Base-by-base conservation (phyloP, 2,329 filamentous ascomycete species). In the Westerdykella ornata region DNA sequence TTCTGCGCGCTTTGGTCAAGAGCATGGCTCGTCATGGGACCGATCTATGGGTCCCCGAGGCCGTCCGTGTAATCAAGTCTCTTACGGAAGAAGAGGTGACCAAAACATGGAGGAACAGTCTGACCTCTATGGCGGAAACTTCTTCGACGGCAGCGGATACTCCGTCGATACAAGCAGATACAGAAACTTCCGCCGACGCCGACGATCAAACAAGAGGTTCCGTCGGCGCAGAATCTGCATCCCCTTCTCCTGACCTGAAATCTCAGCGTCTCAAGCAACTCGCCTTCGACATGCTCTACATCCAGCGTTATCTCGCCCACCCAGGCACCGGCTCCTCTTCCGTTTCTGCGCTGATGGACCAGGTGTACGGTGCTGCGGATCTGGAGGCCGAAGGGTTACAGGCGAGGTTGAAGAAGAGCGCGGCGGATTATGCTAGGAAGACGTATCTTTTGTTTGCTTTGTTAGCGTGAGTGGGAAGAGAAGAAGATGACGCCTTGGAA, bases 371-470 rank as follows among this genome's bases (percentile, higher is more conserved):
- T 35, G 15, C 37, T 16, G 20, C 22, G 16, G 7, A 45, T 12
- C 35, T 50, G 5, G 62, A 72, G 43, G 56, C 75, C 19, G 63
- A 71, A 9, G 68, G 65, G 5, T 69, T 68, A 13, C 65, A 73
- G 34, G 77, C 77, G 47, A 65, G 70, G 33, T 63, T 94, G 29
- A 65, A 60, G 51, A 84, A 82, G 63, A 70, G 74, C 13, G 78
- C 86, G 5, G 71, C 74, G 35, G 86, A 89, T 38, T 94, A 92
- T 63, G 92, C 86, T 80, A 86, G 84, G 69, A 80, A 84, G 56
- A 92, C 85, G 9, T 82, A 78, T 62, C 66, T 96, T 48, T 65
- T 96, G 18, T 95, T 96, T 67, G 88, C 85, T 2, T 68, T 94
- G 42, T 67, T 96, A 49, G 51, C 56, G 3, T 63, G 30, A 44